Conservation (phyloP, 768 basidiomycete species). For the Myochromella boudieri region DNA sequence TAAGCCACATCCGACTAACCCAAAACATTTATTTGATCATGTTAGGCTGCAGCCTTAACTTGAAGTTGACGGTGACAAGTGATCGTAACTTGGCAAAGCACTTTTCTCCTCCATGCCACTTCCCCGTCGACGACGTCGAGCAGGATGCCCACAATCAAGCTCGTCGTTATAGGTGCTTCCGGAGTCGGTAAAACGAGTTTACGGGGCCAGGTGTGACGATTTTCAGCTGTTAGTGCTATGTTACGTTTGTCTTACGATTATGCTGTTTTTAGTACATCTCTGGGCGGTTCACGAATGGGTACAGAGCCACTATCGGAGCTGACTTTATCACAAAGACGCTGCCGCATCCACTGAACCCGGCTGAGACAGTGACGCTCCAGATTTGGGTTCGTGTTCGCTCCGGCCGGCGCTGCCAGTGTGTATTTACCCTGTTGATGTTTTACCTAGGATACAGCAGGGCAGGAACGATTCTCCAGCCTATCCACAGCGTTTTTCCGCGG, state of each 20-base stretch:
- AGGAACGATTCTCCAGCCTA: slow-evolving; percentile 83
- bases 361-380: slow-evolving; percentile 64
- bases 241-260: no score
- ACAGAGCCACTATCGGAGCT: slow-evolving; percentile 86
- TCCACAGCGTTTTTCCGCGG: slow-evolving; percentile 84
- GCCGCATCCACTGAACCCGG: slow-evolving; percentile 54
- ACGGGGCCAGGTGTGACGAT: slow-evolving; percentile 60
- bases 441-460: slow-evolving; percentile 78
- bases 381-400: slow-evolving; percentile 43
- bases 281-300: slow-evolving; percentile 71
- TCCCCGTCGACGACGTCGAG: slow-evolving; percentile 4
- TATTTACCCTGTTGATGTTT: background rate
- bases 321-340: slow-evolving; percentile 82
- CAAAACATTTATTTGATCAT: no score
- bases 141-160: slow-evolving; percentile 71
- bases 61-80: no score
- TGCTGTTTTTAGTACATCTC: slow-evolving; percentile 74
- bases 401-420: background rate
- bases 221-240: slow-evolving; percentile 1
- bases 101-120: slow-evolving; percentile 7
- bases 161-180: slow-evolving; percentile 79
- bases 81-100: no score
- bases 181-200: slow-evolving; percentile 87
- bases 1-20: no score
- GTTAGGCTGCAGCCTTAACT: no score